Evolutionary conservation across 768 basidiomycete species (phyloP).

Genomic region (Tricholoma flavovirens): DNA sequence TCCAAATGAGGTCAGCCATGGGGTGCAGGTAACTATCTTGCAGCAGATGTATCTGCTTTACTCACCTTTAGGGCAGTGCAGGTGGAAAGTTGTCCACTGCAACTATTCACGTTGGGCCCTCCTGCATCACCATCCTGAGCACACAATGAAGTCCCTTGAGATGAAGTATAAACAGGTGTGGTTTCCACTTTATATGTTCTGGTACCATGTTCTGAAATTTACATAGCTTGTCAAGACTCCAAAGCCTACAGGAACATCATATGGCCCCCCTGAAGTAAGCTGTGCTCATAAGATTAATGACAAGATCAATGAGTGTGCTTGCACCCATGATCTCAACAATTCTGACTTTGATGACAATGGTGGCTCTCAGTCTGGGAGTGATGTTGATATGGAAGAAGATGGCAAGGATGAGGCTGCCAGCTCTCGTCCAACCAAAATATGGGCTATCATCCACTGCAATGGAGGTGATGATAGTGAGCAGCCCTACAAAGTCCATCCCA

Average conservation of each 20-base stretch:
- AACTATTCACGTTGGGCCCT: background rate
- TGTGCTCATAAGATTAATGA: background rate
- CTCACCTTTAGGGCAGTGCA: conserved; percentile 16
- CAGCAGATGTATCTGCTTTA: conserved; percentile 16
- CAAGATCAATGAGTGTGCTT: background rate
- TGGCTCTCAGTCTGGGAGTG: background rate
- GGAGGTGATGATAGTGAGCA: background rate
- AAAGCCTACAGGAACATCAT: background rate
- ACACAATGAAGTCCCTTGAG: background rate
- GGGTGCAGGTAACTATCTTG: conserved; percentile 16
- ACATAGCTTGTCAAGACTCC: background rate
- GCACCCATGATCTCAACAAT: conserved; percentile 1
- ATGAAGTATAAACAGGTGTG: background rate
- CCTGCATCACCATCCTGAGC: background rate
- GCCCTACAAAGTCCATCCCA: conserved; percentile 5
- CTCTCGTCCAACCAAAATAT: background rate
- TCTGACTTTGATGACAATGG: conserved; percentile 4
- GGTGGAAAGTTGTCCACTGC: background rate
- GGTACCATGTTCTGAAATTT: background rate
- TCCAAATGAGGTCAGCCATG: conserved; percentile 10
- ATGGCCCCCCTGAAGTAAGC: background rate
- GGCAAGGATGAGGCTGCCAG: background rate
- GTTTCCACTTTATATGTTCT: background rate
- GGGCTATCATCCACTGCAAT: background rate
- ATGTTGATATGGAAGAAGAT: conserved; percentile 2